Base-by-base conservation (phyloP, 1,139 yeast genomes). In the Geotrichum siamense region DNA sequence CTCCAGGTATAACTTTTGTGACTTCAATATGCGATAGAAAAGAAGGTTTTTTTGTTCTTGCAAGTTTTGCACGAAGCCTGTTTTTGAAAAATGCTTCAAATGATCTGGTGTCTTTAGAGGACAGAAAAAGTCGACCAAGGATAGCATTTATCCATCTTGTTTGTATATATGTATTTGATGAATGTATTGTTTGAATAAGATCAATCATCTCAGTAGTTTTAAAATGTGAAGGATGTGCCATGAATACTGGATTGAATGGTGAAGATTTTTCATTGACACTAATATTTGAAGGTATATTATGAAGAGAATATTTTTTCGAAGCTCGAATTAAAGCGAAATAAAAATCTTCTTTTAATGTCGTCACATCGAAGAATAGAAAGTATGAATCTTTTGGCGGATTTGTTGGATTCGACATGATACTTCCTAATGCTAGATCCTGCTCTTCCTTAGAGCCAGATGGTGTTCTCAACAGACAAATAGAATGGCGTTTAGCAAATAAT, bases 71-170 rank as follows among this genome's bases (percentile, higher is more conserved):
- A 49, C 78, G 74, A 22, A 91, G 72, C 57, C 75, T 80, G 2
- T 69, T 65, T 45, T 74, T 71, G 31, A 87, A 69, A 45, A 70
- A 74, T 40, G 72, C 66, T 42, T 79, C 79, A 54, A 87, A 71
- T 21, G 71, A 68, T 16, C 76, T 77, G 0, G 97, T 87, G 38
- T 77, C 73, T 55, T 86, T 87, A 13, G 84, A 64, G 0, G 87
- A 76, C 27, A 91, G 65, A 56, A 89, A 91, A 16, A 89, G 53
- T 48, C 97, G 69, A 0, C 97, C 97, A 9, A 84, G 55, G 5
- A 89, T 53, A 0, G 95, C 96, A 62, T 91, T 91, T 26, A 91
- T 63, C 98, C 97, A 91, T 57, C 85, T 78, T 0, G 94, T 79
- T 33, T 84, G 82, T 22, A 84, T 63, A 55, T 86, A 93, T 1